Percentiles rank a stretch among this genome's conserved stretches.
Conservation (phyloP, 31 red algal species). For the Endocladia muricata region DNA sequence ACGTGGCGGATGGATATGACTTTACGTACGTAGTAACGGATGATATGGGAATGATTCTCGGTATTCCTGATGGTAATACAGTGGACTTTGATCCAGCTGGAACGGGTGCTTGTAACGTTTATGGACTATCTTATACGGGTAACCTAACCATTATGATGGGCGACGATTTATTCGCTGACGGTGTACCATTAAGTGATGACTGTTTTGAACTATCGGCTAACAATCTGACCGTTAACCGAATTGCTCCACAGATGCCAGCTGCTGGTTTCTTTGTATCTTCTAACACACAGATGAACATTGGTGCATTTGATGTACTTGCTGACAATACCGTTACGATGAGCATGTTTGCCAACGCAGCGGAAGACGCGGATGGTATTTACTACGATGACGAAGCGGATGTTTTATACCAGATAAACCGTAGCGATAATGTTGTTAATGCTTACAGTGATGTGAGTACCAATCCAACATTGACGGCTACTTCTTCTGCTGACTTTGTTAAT, state of each 20-base stretch:
- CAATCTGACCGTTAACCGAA: neutral
- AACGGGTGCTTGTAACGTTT: neutral
- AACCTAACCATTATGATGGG: too few relatives aligned
- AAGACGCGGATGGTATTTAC: conserved; percentile 5
- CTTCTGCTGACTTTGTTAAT: conserved; percentile 11
- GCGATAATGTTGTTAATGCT: neutral
- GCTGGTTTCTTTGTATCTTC: conserved; percentile 7
- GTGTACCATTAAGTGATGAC: neutral
- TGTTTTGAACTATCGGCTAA: neutral
- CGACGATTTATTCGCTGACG: too few relatives aligned
- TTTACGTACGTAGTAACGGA: conserved; percentile 5
- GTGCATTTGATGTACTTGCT: neutral
- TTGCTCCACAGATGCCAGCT: neutral
- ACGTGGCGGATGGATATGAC: neutral
- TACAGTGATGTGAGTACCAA: neutral
- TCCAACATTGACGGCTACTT: neutral
- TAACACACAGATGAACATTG: neutral
- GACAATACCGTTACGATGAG: neutral
- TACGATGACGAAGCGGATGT: neutral
- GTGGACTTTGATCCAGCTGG: neutral
- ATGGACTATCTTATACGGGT: too few relatives aligned
- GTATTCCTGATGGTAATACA: neutral
- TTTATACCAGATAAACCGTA: conserved; percentile 1
- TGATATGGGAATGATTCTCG: neutral
- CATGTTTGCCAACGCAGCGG: neutral